Conservation (phyloP, 2,329 filamentous ascomycete species). For the Cladosporium sp. region DNA sequence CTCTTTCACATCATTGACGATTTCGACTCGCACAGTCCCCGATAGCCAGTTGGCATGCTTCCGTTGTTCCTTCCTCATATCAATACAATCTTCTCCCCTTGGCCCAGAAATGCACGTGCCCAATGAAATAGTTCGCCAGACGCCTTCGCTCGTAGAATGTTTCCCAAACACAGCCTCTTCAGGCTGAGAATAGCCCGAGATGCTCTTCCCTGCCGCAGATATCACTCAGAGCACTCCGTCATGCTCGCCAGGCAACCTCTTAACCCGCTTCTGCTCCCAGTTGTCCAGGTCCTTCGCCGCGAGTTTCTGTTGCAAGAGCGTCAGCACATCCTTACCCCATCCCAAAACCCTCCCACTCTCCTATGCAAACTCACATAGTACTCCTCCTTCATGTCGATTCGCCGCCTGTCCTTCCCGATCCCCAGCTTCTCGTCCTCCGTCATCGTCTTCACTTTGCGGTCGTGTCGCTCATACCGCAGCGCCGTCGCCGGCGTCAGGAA, state of each 20-base stretch:
- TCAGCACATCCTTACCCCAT: not conserved
- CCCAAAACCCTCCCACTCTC: slow-evolving; percentile 37
- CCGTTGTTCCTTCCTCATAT: not conserved
- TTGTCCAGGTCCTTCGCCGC: slow-evolving; percentile 87
- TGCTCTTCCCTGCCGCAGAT: not conserved
- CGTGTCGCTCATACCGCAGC: slow-evolving; percentile 86
- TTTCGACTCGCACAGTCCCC: too few species aligned
- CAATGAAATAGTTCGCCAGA: not conserved
- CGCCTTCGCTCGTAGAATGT: slow-evolving; percentile 7
- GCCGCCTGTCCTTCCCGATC: slow-evolving; percentile 63
- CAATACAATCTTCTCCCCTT: not conserved
- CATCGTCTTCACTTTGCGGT: slow-evolving; percentile 80
- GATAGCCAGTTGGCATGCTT: not conserved
- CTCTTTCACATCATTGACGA: not conserved
- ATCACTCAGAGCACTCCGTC: slow-evolving; percentile 67
- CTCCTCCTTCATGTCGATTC: slow-evolving; percentile 74
- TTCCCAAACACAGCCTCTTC: not conserved
- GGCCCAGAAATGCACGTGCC: not conserved
- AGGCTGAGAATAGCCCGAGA: not conserved
- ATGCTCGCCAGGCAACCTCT: slow-evolving; percentile 80
- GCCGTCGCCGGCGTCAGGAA: slow-evolving; percentile 91
- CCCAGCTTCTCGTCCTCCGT: slow-evolving; percentile 81
- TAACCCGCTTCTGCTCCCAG: slow-evolving; percentile 95
- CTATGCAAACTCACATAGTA: slow-evolving; percentile 63
- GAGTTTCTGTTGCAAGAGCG: slow-evolving; percentile 50